Base-by-base conservation (phyloP, 805 yeast species). In the Yarrowia divulgata region DNA sequence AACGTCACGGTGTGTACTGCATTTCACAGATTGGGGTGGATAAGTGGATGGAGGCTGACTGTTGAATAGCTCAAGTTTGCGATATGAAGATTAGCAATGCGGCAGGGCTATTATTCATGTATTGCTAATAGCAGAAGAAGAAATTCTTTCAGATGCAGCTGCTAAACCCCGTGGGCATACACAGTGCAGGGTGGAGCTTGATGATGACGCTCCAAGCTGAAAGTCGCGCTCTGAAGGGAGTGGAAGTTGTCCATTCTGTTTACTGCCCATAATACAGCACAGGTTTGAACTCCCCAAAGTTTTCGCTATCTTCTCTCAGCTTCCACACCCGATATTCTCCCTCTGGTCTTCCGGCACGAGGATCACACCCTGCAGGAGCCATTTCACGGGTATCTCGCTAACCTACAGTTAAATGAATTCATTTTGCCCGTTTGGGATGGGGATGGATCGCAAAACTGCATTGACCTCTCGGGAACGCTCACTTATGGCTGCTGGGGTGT, bases 91-190 rank as follows among this genome's bases (percentile, higher is more conserved):
- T 45, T 45, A 45, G 14, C 48, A 19, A 45, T 18, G 5, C 1
- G 23, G 8, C 8, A n/a, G 19, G 19, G 8, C n/a, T 16, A 40
- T 14, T 3, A 16, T 14, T 14, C 23, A 18, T 45, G 8, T 10
- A 14, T 45, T 45, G 29, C 49, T 45, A 9, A 18, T 4, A 45
- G 10, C 49, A 19, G 32, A 46, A 23, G 34, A 46, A 45, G 29
- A 46, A 19, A 23, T 12, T 3, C 7, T n/a, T 12, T 8, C 32
- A 46, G 50, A 23, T 46, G 50, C 50, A 13, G 2, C 10, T 6
- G 16, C 32, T 46, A 46, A 46, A 18, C 50, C 50, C 49, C 50
- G 23, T 46, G 50, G 50, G 23, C 16, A 23, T 46, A 13, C n/a
- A 8, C 16, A 2, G 19, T 8, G 4, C n/a, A 42, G 46, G 46